phyloP scores from a whole-genome alignment of 352 stramenopile species.

The Pythium myriotylum region DNA sequence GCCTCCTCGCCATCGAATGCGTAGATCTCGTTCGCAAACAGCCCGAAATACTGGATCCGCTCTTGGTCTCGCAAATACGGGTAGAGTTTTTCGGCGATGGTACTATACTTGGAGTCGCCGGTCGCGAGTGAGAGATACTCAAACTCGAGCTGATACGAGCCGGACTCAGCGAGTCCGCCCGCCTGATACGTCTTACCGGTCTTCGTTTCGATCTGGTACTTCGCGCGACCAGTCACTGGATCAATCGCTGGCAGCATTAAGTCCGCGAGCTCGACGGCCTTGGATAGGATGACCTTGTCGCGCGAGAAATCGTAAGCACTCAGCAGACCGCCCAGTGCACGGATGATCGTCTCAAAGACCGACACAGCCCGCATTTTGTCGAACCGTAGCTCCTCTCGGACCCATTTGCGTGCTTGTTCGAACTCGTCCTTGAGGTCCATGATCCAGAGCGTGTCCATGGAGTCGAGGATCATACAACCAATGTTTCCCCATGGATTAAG shows the following conservation, averaged over 20 bases:
- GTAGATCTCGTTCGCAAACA: conserved; percentile 89
- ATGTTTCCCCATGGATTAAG: conserved; percentile 89
- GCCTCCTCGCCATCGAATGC: conserved; percentile 5
- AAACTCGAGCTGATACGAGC: conserved; percentile 84
- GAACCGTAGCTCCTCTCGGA: conserved; percentile 81
- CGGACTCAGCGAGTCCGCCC: conserved; percentile 51
- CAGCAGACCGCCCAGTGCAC: conserved; percentile 96
- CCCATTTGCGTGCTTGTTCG: conserved; percentile 81
- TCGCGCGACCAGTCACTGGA: conserved; percentile 86
- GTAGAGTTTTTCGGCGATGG: conserved; percentile 73
- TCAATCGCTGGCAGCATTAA: conserved; percentile 90
- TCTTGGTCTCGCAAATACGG: not conserved
- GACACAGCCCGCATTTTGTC: conserved; percentile 84
- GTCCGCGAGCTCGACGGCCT: conserved; percentile 92
- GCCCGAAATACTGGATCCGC: conserved; percentile 55
- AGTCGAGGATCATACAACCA: conserved; percentile 92
- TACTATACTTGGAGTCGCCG: conserved; percentile 66
- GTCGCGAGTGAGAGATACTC: conserved; percentile 77
- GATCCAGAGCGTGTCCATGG: conserved; percentile 96
- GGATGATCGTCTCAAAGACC: conserved; percentile 99
- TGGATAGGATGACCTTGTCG: conserved; percentile 90
- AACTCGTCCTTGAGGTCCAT: conserved; percentile 95
- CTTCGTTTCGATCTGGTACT: conserved; percentile 82
- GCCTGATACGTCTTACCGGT: conserved; percentile 55
- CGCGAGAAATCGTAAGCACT: conserved; percentile 92